Evolutionary conservation across 2,329 filamentous ascomycete genomes (phyloP).

Genomic region (Xylariaceae sp.): DNA sequence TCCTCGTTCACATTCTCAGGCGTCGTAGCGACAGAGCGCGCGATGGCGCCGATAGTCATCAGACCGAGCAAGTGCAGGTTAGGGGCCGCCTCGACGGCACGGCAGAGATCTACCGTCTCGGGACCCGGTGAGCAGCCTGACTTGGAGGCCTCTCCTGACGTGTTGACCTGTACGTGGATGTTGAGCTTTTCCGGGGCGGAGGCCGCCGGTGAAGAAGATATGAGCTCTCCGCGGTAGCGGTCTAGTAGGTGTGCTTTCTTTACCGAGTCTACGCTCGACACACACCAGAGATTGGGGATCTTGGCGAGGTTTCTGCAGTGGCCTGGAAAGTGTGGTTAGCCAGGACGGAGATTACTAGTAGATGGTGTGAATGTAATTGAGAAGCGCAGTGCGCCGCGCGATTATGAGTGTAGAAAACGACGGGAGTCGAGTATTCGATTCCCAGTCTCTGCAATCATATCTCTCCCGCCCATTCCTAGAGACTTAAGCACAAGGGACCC

Average conservation of each 20-base stretch:
- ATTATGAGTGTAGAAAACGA: not conserved
- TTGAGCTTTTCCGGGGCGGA: constrained; percentile 44
- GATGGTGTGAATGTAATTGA: not conserved
- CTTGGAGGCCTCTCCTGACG: constrained; percentile 80
- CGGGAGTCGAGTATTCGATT: not conserved
- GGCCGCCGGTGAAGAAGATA: constrained; percentile 24
- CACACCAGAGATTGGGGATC: constrained; percentile 83
- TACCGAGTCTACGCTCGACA: constrained; percentile 79
- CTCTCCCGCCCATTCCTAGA: not conserved
- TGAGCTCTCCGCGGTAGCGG: constrained; percentile 61
- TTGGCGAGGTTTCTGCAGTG: constrained; percentile 85
- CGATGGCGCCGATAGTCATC: constrained; percentile 98
- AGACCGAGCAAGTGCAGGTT: constrained; percentile 71
- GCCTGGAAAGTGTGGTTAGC: constrained; percentile 44
- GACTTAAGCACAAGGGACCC: no score
- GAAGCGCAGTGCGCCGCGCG: not conserved
- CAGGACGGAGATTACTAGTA: not conserved
- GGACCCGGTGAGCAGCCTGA: constrained; percentile 68
- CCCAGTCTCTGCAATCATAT: not conserved
- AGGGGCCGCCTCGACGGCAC: constrained; percentile 57
- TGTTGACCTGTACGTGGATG: constrained; percentile 93
- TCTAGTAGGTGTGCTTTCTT: constrained; percentile 86
- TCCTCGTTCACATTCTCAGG: constrained; percentile 85
- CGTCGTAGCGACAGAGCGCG: constrained; percentile 67
- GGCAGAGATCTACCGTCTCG: constrained; percentile 59